Conservation (phyloP, 2,329 filamentous ascomycete species). For the Botrytis hyacinthi region DNA sequence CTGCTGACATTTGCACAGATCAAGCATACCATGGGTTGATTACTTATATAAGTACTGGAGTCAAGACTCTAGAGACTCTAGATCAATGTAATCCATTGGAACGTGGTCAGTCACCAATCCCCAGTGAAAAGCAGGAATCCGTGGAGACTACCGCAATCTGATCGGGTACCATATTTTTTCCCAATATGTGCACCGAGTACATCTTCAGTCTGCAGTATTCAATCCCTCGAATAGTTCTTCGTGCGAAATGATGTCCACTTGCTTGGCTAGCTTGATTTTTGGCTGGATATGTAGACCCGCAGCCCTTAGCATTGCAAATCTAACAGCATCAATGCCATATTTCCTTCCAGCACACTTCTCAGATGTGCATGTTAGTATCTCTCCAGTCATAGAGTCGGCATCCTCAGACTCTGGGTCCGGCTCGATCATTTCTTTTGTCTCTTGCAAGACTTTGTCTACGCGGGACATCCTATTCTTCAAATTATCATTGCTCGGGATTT, state of each 20-base stretch:
- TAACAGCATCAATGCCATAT: constrained; percentile 59
- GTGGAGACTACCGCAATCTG: neutral
- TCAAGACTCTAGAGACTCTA: neutral
- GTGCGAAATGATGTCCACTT: constrained; percentile 36
- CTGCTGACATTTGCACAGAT: neutral
- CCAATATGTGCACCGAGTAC: too few species aligned
- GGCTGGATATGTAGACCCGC: constrained; percentile 51
- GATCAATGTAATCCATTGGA: neutral
- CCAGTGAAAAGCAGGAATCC: neutral
- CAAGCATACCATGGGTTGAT: neutral
- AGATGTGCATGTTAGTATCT: constrained; percentile 59
- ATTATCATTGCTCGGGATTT: constrained; percentile 37
- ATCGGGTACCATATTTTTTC: neutral
- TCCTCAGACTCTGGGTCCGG: constrained; percentile 40
- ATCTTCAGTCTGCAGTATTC: constrained; percentile 24
- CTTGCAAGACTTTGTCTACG: constrained; percentile 43
- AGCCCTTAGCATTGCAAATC: constrained; percentile 63
- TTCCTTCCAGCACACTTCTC: constrained; percentile 48
- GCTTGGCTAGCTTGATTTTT: constrained; percentile 41
- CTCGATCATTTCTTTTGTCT: constrained; percentile 44
- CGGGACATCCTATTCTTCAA: constrained; percentile 39
- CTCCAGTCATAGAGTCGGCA: constrained; percentile 49
- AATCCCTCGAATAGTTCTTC: constrained; percentile 31
- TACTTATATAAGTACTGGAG: neutral
- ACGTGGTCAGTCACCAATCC: neutral